A percentile compares a stretch with the other conserved stretches of the same genome.
Evolutionary conservation across 805 yeast species (phyloP).

Genomic region (Lipomyces mesembrius): DNA sequence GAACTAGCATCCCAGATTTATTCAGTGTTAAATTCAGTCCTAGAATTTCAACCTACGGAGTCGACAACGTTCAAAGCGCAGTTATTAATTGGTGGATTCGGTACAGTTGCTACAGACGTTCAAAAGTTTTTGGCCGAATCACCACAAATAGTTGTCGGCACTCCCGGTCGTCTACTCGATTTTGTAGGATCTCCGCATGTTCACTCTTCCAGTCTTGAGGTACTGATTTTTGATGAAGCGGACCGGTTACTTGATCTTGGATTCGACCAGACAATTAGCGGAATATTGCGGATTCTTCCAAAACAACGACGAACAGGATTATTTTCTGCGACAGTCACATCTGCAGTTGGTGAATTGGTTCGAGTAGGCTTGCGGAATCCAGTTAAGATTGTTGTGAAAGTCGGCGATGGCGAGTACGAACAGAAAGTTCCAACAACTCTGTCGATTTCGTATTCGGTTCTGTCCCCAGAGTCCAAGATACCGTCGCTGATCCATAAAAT

Average conservation of each 20-base stretch:
- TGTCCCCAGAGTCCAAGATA: constrained; percentile 65
- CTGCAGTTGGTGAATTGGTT: constrained; percentile 78
- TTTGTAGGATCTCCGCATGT: constrained; percentile 63
- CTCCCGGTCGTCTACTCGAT: constrained; percentile 88
- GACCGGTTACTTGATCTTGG: constrained; percentile 83
- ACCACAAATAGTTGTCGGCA: constrained; percentile 84
- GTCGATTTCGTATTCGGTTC: constrained; percentile 61
- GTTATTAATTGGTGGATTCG: constrained; percentile 50
- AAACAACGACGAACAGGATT: constrained; percentile 92
- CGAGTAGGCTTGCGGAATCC: constrained; percentile 93
- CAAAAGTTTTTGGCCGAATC: constrained; percentile 56
- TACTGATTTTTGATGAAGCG: constrained; percentile 88
- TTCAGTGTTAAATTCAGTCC: constrained; percentile 62
- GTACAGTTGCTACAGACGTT: constrained; percentile 67
- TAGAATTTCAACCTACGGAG: constrained; percentile 54
- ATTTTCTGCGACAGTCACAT: constrained; percentile 89
- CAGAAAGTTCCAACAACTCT: constrained; percentile 64
- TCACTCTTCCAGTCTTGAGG: constrained; percentile 66
- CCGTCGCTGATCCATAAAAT: constrained; percentile 61
- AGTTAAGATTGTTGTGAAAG: constrained; percentile 78
- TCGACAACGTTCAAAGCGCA: constrained; percentile 41
- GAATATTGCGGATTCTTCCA: constrained; percentile 72
- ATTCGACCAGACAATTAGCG: constrained; percentile 68
- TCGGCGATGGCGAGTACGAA: constrained; percentile 47
- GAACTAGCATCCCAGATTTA: constrained; percentile 62